Base-by-base conservation (phyloP, 257 asterid species). In the Leonotis leonurus region DNA sequence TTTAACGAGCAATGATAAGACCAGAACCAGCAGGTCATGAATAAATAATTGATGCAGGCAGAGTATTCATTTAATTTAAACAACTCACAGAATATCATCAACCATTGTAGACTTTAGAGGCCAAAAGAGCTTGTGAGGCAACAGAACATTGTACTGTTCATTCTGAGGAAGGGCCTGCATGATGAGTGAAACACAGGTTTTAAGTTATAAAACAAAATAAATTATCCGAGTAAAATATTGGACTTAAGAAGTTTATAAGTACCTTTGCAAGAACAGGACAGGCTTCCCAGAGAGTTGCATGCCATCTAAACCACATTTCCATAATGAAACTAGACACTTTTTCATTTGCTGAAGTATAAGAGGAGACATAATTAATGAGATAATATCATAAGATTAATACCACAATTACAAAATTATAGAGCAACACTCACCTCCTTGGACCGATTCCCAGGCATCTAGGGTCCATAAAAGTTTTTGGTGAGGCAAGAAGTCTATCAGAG, bases 231-330 rank as follows among this genome's bases (percentile, higher is more conserved):
- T 33, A 9, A 57, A 26, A 39, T 43, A 36, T 25, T 10, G 26
- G 20, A 58, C 39, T 55, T 50, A 0, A 62, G 49, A 60, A 30
- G 25, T 41, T 27, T 54, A 49, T 49, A 72, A 54, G 27, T 69
- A 86, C 89, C 91, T 81, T 80, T 2, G 62, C 51, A 29, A 70
- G 75, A 65, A 72, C 36, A 78, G 88, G 85, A 61, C 79, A 74
- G 57, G 57, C 64, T 27, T 68, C 80, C 99, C 99, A 93, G 67
- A 89, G 78, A 67, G 80, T 69, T 75, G 74, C 67, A 69, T 89
- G 99, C 99, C 99, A 93, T 62, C 80, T 77, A 70, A 75, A 78
- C 99, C 99, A 93, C 94, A 93, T 77, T 68, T 88, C 97, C 64
- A 82, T 73, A 60, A 74, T 73, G 71, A 71, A 83, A 77, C 84